These are phyloP conservation scores for Amanita thiersii DNA, from an alignment of 768 basidiomycete genomes.

Conservation along the genomic window DNA sequence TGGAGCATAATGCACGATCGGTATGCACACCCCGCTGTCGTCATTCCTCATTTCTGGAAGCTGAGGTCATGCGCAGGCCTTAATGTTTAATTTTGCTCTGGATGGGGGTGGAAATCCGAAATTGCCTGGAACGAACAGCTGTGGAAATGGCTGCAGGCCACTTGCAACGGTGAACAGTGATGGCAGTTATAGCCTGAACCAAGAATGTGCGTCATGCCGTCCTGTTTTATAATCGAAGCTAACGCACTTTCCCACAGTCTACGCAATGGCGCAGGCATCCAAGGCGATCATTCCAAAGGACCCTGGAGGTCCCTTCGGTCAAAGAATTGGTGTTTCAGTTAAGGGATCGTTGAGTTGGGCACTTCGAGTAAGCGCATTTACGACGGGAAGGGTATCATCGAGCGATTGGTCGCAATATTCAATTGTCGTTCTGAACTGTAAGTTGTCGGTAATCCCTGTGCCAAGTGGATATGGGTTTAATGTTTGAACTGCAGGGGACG, in stretches of 20 bases:
- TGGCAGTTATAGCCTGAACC: conserved; percentile 57
- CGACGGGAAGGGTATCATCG: conserved; percentile 45
- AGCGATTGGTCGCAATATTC: conserved; percentile 59
- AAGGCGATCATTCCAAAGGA: conserved; percentile 70
- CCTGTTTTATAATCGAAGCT: not conserved
- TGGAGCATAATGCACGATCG: conserved; percentile 4
- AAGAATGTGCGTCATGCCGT: conserved; percentile 48
- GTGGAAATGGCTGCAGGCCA: conserved; percentile 55
- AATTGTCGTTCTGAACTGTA: conserved; percentile 68
- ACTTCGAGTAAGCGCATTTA: conserved; percentile 57
- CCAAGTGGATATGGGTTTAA: too few species aligned
- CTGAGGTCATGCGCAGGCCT: conserved; percentile 1
- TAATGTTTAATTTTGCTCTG: conserved; percentile 75
- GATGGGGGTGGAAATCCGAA: conserved; percentile 56
- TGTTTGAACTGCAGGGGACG: too few species aligned
- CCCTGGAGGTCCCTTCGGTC: conserved; percentile 55
- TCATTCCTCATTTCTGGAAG: not conserved
- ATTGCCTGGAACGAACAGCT: conserved; percentile 57
- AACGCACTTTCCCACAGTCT: conserved; percentile 30
- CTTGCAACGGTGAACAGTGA: conserved; percentile 60
- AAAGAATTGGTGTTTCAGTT: conserved; percentile 59
- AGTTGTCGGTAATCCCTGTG: conserved; percentile 9
- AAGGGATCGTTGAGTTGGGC: conserved; percentile 49
- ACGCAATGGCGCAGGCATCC: conserved; percentile 66
- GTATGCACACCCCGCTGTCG: not conserved